These are phyloP conservation scores for Coemansia sp. DNA, from an alignment of 192 early-diverging fungal genomes.

Conservation along the genomic window DNA sequence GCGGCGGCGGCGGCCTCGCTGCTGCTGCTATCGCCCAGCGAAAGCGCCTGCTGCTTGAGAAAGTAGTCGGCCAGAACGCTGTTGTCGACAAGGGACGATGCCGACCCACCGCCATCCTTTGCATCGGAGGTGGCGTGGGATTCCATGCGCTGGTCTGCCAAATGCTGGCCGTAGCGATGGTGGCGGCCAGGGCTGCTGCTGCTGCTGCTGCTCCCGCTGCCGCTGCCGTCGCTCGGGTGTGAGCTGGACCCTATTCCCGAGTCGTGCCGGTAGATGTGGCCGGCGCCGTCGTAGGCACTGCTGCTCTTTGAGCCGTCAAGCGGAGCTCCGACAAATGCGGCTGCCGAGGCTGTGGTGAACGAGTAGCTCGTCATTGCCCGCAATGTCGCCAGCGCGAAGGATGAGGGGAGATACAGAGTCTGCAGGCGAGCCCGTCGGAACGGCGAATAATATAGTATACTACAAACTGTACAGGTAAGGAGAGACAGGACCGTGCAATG, in stretches of 20 bases:
- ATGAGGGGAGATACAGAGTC: too few relatives aligned
- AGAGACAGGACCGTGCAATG: too few relatives aligned
- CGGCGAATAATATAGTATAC: too few relatives aligned
- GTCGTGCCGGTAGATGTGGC: conserved; percentile 27
- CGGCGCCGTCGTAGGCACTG: conserved; percentile 11
- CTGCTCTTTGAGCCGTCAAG: conserved; percentile 9
- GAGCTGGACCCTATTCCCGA: conserved; percentile 8
- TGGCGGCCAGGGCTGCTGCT: conserved; percentile 5
- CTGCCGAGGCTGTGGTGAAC: conserved; percentile 29
- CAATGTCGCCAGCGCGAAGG: neutral
- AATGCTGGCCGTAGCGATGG: conserved; percentile 1
- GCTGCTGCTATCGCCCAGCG: conserved; percentile 20
- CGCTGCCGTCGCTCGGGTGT: neutral
- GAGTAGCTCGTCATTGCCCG: conserved; percentile 36
- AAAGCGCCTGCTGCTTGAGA: conserved; percentile 32
- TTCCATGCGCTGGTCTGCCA: too few relatives aligned
- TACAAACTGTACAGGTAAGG: too few relatives aligned
- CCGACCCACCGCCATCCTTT: neutral
- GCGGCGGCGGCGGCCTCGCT: neutral
- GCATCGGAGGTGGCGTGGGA: conserved; percentile 11
- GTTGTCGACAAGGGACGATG: conserved; percentile 3
- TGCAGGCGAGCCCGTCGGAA: too few relatives aligned
- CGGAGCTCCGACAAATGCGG: conserved; percentile 22
- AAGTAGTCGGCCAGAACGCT: conserved; percentile 36
- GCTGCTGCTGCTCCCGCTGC: conserved; percentile 4